Evolutionary conservation across 345 rosid genomes (phyloP).

Genomic region (Eucalyptus regnans): DNA sequence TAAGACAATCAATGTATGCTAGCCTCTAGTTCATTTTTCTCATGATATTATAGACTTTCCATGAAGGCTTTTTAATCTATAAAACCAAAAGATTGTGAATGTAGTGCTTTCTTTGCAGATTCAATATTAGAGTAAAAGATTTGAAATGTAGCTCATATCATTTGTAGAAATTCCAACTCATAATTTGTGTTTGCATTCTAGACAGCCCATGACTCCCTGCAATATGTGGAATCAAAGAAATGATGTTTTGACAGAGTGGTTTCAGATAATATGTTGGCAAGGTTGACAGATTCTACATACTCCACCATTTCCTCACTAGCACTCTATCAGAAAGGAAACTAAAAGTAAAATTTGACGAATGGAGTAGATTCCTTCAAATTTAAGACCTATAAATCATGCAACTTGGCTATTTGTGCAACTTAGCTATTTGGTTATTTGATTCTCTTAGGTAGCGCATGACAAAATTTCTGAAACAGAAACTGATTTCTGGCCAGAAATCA

Average conservation of each 20-base stretch:
- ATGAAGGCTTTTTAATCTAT: slow-evolving; percentile 91
- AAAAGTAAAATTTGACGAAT: neutral
- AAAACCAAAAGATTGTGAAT: neutral
- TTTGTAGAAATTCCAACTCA: slow-evolving; percentile 81
- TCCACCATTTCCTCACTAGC: neutral
- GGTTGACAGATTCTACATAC: neutral
- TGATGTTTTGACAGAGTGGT: neutral
- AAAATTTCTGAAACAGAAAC: too few species aligned
- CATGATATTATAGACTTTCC: slow-evolving; percentile 66
- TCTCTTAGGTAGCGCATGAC: too few species aligned
- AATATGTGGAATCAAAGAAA: neutral
- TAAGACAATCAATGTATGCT: neutral
- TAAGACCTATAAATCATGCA: neutral
- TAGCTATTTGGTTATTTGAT: too few species aligned
- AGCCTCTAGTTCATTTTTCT: slow-evolving; percentile 92
- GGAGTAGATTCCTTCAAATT: neutral
- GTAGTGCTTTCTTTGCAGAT: neutral
- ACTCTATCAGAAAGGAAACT: neutral
- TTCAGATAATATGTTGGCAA: neutral
- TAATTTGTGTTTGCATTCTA: slow-evolving; percentile 84
- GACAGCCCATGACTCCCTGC: slow-evolving; percentile 87
- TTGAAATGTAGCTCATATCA: slow-evolving; percentile 37
- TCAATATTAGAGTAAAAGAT: neutral
- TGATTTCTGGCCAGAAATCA: too few species aligned
- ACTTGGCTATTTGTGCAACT: neutral